Evolutionary conservation across 192 early-diverging fungal genomes (phyloP), one percentile per base, ranked within the genome.

Genomic region (Backusella parvicylindrica): DNA sequence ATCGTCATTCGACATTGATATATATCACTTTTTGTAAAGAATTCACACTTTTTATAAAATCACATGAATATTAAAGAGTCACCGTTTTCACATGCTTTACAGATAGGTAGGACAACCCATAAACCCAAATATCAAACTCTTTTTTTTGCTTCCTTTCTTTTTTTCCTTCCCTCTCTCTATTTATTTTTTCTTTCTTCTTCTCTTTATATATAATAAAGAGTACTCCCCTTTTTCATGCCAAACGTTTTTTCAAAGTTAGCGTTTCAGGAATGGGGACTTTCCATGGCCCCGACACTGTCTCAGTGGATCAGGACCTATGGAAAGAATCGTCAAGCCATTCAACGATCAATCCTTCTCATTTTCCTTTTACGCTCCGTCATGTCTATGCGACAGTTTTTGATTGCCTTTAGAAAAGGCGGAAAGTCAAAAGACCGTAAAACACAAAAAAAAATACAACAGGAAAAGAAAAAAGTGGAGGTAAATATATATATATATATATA

Each of bases 381-480:
- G 64, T 73, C 49, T 77, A 76, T 53, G n/a, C 79, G 16, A 68
- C 84, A 43, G 38, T 21, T 21, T 32, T 12, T 33, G 40, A 71
- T 36, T 30, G 67, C 74, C 1, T 68, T 76, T 38, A 71, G 68
- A 56, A 76, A 66, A 16, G 11, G 41, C 40, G 32, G 76, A 71
- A 71, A 71, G 2, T 12, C 9, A 41, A 21, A 68, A 56, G 72
- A 47, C 47, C 15, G 21, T 32, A 64, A 70, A 15, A n/a, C 35
- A 56, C 40, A 64, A 38, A 35, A 23, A 30, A 64, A 31, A 35
- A 3, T 56, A 26, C 50, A 56, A 12, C 50, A 56, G 23, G 26
- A 70, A 43, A 82, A 76, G n/a, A 70, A 74, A 11, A 84, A 71
- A 77, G 83, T 81, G 3, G 83, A 75, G 64, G 83, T 84, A 66